Base-by-base conservation (phyloP, 768 basidiomycete genomes). In the Cantharellus cinnabarinus region DNA sequence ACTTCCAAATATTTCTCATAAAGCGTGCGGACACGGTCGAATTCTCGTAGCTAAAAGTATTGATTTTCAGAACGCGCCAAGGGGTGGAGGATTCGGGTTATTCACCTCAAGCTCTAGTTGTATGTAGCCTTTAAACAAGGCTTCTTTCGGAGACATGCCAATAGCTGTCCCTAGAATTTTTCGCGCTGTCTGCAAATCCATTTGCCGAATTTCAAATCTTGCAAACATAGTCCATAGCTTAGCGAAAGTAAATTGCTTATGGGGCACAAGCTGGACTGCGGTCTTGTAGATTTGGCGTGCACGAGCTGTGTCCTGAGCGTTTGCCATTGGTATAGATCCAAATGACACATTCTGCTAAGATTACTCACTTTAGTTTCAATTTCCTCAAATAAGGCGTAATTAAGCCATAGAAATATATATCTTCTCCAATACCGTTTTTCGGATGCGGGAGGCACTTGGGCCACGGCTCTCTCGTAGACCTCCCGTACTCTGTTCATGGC, bases 321-420 rank as follows among this genome's bases (percentile, higher is more conserved):
- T 20, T 15, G 38, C 20, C 14, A 2, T 7, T 14, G 52, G 42
- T 35, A 59, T 29, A 57, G 41, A 37, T 29, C 34, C 10, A 42
- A 20, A 14, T 35, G 44, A n/a, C 48, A 59, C 42, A 5, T 4
- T 5, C 20, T 39, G 7, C 15, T 35, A 14, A 52, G 10, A n/a
- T 5, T 34, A n/a, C 75, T 41, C 61, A 86, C 90, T 80, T 90
- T 89, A 2, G 83, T 85, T 62, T 97, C 93, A 42, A 90, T 83
- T 71, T 99, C 95, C 70, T 99, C 95, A 62, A 98, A 98, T 42
- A 95, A 69, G 0, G 95, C 93, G 71, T 99, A 99, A 67, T 91
- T 81, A 41, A 97, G 68, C 93, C 93, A 97, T 4, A 95, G 67
- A 73, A 89, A 90, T 50, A 90, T 86, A 67, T 90, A 90, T 60